Conservation (phyloP, 2,329 filamentous ascomycete genomes). For the Cercospora zeina region DNA sequence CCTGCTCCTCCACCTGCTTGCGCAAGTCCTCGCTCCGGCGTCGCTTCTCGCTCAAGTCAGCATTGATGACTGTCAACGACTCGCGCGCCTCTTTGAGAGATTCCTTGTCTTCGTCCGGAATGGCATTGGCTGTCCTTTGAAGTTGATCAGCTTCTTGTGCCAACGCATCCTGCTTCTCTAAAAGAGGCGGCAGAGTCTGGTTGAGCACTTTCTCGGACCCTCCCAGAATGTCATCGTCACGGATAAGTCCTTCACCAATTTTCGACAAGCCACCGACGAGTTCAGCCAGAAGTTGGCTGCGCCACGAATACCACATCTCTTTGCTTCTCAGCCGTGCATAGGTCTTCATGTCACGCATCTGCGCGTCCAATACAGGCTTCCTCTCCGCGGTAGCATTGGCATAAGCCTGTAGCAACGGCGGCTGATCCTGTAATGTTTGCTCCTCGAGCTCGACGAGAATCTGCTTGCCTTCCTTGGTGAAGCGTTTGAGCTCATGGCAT, state of each 20-base stretch:
- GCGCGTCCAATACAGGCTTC: conserved; percentile 85
- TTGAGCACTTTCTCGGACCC: conserved; percentile 70
- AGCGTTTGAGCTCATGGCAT: conserved; percentile 92
- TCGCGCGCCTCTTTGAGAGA: conserved; percentile 74
- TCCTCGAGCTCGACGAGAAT: conserved; percentile 89
- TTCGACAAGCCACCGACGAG: conserved; percentile 77
- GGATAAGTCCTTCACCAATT: conserved; percentile 73
- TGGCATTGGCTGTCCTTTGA: conserved; percentile 69
- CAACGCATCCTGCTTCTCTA: conserved; percentile 62
- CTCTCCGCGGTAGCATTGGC: conserved; percentile 80
- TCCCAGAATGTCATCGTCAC: conserved; percentile 66
- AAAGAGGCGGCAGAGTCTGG: conserved; percentile 64
- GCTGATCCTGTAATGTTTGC: conserved; percentile 86
- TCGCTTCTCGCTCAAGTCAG: conserved; percentile 69
- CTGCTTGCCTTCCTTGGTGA: conserved; percentile 87
- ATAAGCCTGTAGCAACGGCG: conserved; percentile 88
- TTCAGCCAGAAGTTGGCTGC: conserved; percentile 80
- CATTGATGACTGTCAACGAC: conserved; percentile 64
- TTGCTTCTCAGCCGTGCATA: conserved; percentile 88
- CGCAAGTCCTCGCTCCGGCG: conserved; percentile 66
- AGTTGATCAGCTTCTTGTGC: conserved; percentile 63
- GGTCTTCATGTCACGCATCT: conserved; percentile 96
- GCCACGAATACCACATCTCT: conserved; percentile 97
- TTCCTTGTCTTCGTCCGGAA: conserved; percentile 76
- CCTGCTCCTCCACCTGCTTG: conserved; percentile 66